Conservation (phyloP, 78 protist genomes). For the Creolimax fragrantissima region DNA sequence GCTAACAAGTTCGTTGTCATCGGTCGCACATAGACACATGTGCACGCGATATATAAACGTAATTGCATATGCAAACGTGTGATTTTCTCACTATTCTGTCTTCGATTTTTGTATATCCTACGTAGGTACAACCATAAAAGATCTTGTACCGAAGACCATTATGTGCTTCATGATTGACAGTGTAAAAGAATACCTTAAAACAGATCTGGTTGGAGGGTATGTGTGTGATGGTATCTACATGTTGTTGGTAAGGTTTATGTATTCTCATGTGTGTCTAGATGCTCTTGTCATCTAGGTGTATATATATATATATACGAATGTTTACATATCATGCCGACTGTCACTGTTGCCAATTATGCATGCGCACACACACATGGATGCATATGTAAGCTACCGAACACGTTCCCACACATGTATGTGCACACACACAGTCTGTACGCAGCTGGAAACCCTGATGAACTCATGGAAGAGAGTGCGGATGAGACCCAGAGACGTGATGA, state of each 20-base stretch:
- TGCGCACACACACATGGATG: conserved; percentile 40
- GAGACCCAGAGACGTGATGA: background rate
- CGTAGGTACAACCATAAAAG: conserved; percentile 57
- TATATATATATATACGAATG: no score
- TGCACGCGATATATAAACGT: no score
- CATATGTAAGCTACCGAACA: background rate
- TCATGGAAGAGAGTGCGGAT: conserved; percentile 25
- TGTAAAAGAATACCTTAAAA: conserved; percentile 50
- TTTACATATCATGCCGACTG: no score
- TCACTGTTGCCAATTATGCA: no score
- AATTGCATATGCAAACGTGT: no score
- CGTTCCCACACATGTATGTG: background rate
- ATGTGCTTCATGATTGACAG: conserved; percentile 85
- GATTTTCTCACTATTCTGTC: no score
- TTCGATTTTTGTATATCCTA: no score
- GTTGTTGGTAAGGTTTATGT: no score
- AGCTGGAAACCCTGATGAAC: background rate
- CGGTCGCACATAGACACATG: background rate
- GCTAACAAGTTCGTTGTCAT: background rate
- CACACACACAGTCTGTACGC: background rate
- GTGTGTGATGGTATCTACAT: no score
- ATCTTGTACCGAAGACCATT: conserved; percentile 85
- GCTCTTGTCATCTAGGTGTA: no score
- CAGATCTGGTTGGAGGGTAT: background rate
- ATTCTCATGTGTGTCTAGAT: no score